Evolutionary conservation across 2,329 filamentous ascomycete species (phyloP).

Genomic region (Cladosporium sp.): DNA sequence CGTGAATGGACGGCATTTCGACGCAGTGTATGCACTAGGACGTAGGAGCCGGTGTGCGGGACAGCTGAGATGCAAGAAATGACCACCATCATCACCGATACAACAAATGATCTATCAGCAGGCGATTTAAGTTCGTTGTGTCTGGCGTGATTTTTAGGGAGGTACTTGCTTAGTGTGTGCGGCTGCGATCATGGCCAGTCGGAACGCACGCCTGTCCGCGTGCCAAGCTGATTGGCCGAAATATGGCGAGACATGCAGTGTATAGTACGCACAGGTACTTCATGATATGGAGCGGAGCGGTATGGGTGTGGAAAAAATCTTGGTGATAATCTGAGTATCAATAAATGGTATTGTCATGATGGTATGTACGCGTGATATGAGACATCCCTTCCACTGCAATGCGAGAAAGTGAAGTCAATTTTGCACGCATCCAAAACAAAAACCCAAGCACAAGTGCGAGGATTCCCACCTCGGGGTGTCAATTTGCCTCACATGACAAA

Average conservation of each 20-base stretch:
- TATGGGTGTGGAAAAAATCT: not conserved
- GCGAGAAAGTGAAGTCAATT: conserved; percentile 19
- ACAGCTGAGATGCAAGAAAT: conserved; percentile 3
- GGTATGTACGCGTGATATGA: conserved; percentile 19
- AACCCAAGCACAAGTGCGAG: conserved; percentile 9
- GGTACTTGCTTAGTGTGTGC: conserved; percentile 2
- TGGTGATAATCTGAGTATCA: not conserved
- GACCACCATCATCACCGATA: not conserved
- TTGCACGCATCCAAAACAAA: conserved; percentile 15
- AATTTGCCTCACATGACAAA: conserved; percentile 38
- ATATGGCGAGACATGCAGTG: not conserved
- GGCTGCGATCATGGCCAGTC: not conserved
- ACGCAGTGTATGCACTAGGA: not conserved
- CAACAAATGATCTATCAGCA: not conserved
- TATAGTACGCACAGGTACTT: not conserved
- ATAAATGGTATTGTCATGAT: not conserved
- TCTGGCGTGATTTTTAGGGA: not conserved
- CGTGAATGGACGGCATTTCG: not conserved
- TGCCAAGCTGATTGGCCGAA: conserved; percentile 6
- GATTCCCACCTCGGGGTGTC: conserved; percentile 9
- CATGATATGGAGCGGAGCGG: not conserved
- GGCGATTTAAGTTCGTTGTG: not conserved
- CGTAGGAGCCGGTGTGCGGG: not conserved
- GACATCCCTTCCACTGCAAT: conserved; percentile 17
- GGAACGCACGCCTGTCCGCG: not conserved